phyloP scores from a whole-genome alignment of 2,329 filamentous ascomycete species.

The Arthrobotrys iridis region DNA sequence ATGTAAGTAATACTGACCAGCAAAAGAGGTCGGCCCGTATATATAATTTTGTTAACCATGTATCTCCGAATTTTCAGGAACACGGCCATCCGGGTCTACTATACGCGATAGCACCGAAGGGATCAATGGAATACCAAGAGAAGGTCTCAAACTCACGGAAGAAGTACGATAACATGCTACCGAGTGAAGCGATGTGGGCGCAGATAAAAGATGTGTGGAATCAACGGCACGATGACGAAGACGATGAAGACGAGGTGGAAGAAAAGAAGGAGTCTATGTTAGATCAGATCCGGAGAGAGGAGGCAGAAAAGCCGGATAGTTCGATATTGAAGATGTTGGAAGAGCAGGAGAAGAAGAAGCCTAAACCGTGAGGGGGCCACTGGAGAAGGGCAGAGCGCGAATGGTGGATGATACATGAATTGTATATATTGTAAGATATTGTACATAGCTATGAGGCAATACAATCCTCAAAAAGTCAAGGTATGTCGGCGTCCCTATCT shows the following conservation, averaged over 20 bases:
- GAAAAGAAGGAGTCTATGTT: slow-evolving; percentile 36
- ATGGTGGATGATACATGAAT: neutral
- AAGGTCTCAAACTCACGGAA: slow-evolving; percentile 4
- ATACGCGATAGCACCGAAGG: slow-evolving; percentile 16
- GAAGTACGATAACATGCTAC: slow-evolving; percentile 32
- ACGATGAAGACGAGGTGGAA: neutral
- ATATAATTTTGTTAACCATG: neutral
- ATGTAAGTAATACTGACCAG: neutral
- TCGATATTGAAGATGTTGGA: slow-evolving; percentile 28
- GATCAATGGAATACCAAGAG: slow-evolving; percentile 11
- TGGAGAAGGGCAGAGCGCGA: neutral
- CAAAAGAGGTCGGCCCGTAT: no score
- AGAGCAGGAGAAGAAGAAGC: slow-evolving; percentile 34
- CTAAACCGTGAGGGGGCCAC: neutral
- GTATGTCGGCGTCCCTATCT: neutral
- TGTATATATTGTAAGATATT: slow-evolving; percentile 21
- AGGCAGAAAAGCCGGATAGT: slow-evolving; percentile 14
- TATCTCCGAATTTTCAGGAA: slow-evolving; percentile 13
- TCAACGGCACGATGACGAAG: slow-evolving; percentile 42
- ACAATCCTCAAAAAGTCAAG: neutral
- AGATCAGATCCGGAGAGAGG: slow-evolving; percentile 30
- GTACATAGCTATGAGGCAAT: slow-evolving; percentile 43
- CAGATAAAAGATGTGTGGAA: slow-evolving; percentile 49
- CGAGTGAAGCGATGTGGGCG: slow-evolving; percentile 37
- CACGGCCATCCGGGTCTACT: slow-evolving; percentile 48